Evolutionary conservation across 2,329 filamentous ascomycete species (phyloP).

Genomic region (Diplodia seriata): DNA sequence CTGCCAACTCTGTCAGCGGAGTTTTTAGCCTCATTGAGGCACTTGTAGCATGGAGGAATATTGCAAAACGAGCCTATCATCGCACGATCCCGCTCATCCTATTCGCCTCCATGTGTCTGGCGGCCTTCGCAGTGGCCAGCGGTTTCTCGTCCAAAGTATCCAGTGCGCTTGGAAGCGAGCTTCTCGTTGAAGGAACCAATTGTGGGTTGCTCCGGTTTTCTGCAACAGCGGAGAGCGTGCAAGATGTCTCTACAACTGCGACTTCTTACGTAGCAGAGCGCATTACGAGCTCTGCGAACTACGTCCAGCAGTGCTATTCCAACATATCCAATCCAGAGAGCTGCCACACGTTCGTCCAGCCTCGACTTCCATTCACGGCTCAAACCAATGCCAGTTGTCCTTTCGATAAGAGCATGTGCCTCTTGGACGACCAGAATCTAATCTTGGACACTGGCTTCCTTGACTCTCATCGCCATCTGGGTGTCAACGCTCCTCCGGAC

Average conservation of each 20-base stretch:
- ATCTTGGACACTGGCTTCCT: constrained; percentile 37
- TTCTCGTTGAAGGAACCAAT: constrained; percentile 18
- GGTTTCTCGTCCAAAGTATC: constrained; percentile 33
- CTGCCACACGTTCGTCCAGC: constrained; percentile 31
- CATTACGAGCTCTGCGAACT: neutral
- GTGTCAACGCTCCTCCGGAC: constrained; percentile 36
- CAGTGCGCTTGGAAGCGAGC: constrained; percentile 11
- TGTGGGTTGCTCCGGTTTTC: constrained; percentile 5
- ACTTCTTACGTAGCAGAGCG: neutral
- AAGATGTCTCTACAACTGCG: no score
- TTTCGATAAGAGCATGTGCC: constrained; percentile 34
- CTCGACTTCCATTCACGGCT: constrained; percentile 23
- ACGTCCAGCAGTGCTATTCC: constrained; percentile 22
- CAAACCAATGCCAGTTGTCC: constrained; percentile 34
- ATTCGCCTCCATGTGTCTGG: neutral
- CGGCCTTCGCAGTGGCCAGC: constrained; percentile 28
- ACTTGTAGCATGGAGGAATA: neutral
- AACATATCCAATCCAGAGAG: neutral
- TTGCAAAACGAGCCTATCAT: neutral
- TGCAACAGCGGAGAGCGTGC: neutral
- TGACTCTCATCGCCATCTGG: constrained; percentile 37
- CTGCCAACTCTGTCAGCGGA: constrained; percentile 16
- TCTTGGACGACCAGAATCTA: constrained; percentile 32
- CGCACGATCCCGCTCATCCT: constrained; percentile 17
- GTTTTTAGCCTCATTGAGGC: neutral